Conservation (phyloP, 2,329 filamentous ascomycete genomes). For the Pochonia chlamydosporia region DNA sequence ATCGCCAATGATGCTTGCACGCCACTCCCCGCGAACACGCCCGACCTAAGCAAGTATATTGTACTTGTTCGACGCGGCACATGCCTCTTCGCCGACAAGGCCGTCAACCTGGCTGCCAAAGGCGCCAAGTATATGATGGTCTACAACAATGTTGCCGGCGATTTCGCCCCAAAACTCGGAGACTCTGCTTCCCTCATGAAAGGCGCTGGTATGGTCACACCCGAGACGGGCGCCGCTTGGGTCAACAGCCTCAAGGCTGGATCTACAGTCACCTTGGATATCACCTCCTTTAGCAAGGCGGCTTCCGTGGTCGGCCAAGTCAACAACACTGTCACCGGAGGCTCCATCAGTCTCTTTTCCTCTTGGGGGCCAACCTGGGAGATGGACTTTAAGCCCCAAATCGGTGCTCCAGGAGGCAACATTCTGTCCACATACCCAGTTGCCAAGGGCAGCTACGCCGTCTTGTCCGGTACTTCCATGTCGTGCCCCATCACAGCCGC, state of each 20-base stretch:
- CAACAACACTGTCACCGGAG: constrained; percentile 31
- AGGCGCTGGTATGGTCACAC: too few species aligned
- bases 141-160: constrained; percentile 25
- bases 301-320: neutral
- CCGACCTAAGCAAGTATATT: constrained; percentile 45
- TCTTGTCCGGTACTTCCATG: constrained; percentile 56
- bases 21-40: constrained; percentile 37
- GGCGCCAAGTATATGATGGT: constrained; percentile 46
- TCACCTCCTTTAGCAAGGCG: neutral
- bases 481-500: constrained; percentile 49
- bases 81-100: neutral
- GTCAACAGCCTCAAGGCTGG: too few species aligned
- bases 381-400: constrained; percentile 47
- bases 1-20: constrained; percentile 23
- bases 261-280: too few species aligned
- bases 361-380: constrained; percentile 58
- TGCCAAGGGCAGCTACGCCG: constrained; percentile 39
- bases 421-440: constrained; percentile 52
- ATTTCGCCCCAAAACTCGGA: neutral
- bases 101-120: neutral
- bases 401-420: constrained; percentile 48
- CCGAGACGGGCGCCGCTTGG: too few species aligned
- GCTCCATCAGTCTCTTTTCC: constrained; percentile 44
- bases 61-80: constrained; percentile 44
- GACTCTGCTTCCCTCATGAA: too few species aligned